Evolutionary conservation across 352 stramenopile species (phyloP).

Genomic region (Globisporangium nodosum): DNA sequence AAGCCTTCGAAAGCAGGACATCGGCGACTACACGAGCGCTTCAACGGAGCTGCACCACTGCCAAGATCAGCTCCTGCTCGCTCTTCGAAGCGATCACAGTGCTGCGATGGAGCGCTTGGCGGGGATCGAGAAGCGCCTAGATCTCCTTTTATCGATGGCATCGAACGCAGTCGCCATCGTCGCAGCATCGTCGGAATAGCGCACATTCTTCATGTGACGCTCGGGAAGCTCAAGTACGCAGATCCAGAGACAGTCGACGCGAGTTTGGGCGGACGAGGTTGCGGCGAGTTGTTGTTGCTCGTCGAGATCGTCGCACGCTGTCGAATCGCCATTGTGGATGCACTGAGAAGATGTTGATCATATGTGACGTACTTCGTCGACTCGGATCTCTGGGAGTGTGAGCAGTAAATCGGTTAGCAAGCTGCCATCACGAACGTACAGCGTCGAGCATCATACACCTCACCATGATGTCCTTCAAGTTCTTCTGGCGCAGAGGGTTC

Average conservation of each 20-base stretch:
- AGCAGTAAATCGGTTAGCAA: conserved; percentile 1
- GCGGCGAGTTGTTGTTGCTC: conserved; percentile 3
- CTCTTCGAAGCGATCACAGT: conserved; percentile 36
- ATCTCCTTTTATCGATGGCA: conserved; percentile 17
- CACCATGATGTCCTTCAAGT: conserved; percentile 41
- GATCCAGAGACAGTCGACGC: conserved; percentile 8
- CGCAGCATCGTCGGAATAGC: conserved; percentile 2
- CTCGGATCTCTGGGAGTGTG: conserved; percentile 21
- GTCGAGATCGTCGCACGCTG: conserved; percentile 25
- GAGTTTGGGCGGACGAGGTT: conserved; percentile 5
- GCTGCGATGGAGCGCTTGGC: conserved; percentile 34
- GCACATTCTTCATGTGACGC: conserved; percentile 19
- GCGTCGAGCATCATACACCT: too few relatives aligned
- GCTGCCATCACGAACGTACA: not conserved
- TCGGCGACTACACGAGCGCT: conserved; percentile 37
- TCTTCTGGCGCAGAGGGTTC: conserved; percentile 12
- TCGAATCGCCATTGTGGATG: conserved; percentile 47
- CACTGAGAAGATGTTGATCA: conserved; percentile 48
- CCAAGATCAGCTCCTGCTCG: conserved; percentile 38
- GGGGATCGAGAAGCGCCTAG: conserved; percentile 35
- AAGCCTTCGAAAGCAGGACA: conserved; percentile 34
- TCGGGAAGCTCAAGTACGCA: conserved; percentile 38
- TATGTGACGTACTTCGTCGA: conserved; percentile 30
- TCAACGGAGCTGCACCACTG: conserved; percentile 35
- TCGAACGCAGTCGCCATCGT: conserved; percentile 11